Conservation (phyloP, 2,329 filamentous ascomycete species). For the Sporothrix euskadiensis region DNA sequence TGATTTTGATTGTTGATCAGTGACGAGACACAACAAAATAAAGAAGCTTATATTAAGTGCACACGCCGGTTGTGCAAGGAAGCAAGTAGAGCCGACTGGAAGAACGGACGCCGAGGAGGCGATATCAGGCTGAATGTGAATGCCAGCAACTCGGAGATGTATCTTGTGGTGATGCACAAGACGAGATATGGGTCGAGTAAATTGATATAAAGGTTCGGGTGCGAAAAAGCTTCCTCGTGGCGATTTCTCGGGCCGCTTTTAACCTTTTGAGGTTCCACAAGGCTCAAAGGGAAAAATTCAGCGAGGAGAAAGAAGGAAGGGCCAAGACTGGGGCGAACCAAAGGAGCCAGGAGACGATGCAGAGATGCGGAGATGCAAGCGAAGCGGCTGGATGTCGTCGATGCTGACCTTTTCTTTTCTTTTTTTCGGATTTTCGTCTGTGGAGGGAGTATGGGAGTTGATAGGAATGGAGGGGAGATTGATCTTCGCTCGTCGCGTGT, state of each 20-base stretch:
- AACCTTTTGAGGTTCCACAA: slow-evolving; percentile 7
- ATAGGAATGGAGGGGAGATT: not conserved
- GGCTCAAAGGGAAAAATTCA: not conserved
- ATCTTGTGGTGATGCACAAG: not conserved
- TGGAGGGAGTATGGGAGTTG: not conserved
- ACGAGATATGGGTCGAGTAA: not conserved
- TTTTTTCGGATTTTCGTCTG: not conserved
- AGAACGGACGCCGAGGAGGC: slow-evolving; percentile 4
- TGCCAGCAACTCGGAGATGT: slow-evolving; percentile 10
- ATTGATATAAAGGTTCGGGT: not conserved
- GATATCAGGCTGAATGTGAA: slow-evolving; percentile 22
- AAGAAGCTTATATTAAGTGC: slow-evolving; percentile 17
- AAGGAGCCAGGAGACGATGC: not conserved
- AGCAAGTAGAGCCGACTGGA: slow-evolving; percentile 12
- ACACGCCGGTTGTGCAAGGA: slow-evolving; percentile 3
- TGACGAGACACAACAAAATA: not conserved
- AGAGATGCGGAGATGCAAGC: not conserved
- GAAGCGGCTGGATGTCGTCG: not conserved
- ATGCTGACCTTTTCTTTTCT: not conserved
- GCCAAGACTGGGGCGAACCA: not conserved
- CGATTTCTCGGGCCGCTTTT: not conserved
- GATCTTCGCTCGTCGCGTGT: slow-evolving; percentile 2
- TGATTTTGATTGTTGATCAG: not conserved
- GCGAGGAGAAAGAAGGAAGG: not conserved
- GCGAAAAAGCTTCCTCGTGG: not conserved